phyloP scores from a whole-genome alignment of 1,284 basidiomycete genomes.

The Limonomyces culmigenus region DNA sequence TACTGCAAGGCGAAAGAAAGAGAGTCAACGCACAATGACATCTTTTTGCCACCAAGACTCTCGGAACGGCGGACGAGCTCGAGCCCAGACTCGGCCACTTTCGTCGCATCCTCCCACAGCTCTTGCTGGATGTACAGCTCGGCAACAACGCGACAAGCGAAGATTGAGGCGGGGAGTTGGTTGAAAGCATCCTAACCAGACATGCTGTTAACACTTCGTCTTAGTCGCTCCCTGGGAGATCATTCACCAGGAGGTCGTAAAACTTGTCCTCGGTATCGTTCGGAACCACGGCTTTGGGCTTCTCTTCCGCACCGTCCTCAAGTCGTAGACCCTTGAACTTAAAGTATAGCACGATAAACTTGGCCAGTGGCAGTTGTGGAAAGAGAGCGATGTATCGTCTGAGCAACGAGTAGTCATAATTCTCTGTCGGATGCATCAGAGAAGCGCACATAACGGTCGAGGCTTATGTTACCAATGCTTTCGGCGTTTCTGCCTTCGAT shows the following conservation, averaged over 20 bases:
- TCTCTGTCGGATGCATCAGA: constrained; percentile 21
- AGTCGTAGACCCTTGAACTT: constrained; percentile 35
- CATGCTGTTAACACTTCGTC: too few relatives aligned
- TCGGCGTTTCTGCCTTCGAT: constrained; percentile 65
- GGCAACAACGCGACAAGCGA: constrained; percentile 57
- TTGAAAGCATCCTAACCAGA: constrained; percentile 53
- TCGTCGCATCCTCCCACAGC: constrained; percentile 66
- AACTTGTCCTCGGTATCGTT: constrained; percentile 18
- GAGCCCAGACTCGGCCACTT: constrained; percentile 55
- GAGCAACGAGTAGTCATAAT: constrained; percentile 46
- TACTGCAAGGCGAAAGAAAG: too few relatives aligned
- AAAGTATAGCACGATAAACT: constrained; percentile 55
- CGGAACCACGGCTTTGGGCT: constrained; percentile 16
- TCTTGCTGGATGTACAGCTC: constrained; percentile 60
- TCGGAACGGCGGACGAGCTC: constrained; percentile 41
- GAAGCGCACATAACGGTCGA: background rate
- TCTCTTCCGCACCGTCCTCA: constrained; percentile 25
- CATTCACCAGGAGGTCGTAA: constrained; percentile 28
- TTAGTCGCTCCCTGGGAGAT: constrained; percentile 1
- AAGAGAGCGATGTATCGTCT: constrained; percentile 57
- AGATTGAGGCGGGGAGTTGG: constrained; percentile 38
- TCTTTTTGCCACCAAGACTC: too few relatives aligned
- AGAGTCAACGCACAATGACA: too few relatives aligned
- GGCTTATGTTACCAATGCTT: constrained; percentile 34
- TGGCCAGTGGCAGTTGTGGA: constrained; percentile 37